Evolutionary conservation across 2,329 filamentous ascomycete species (phyloP).

Genomic region (Colletotrichum acutatum): DNA sequence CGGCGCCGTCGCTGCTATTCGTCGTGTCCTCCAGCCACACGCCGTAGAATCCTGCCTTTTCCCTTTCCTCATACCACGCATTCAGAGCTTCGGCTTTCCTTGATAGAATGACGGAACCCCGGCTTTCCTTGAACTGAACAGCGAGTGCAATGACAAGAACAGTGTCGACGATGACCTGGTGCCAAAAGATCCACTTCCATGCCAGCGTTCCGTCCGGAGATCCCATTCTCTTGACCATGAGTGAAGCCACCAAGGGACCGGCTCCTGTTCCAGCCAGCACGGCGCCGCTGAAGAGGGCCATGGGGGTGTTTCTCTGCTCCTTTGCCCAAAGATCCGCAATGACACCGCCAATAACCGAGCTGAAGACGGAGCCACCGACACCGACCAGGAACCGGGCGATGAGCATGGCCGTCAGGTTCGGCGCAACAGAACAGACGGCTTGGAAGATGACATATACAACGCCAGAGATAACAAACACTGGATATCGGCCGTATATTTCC

Average conservation of each 20-base stretch:
- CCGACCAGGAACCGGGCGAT: conserved; percentile 81
- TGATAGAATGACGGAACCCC: conserved; percentile 82
- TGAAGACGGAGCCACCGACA: conserved; percentile 81
- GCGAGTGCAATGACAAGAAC: conserved; percentile 72
- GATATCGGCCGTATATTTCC: conserved; percentile 87
- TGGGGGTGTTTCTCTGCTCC: conserved; percentile 84
- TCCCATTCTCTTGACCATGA: conserved; percentile 72
- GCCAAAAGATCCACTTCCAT: conserved; percentile 87
- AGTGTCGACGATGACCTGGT: conserved; percentile 78
- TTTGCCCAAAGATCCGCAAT: conserved; percentile 87
- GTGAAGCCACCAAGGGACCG: conserved; percentile 78
- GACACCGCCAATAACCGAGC: conserved; percentile 92
- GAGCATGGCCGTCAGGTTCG: conserved; percentile 77
- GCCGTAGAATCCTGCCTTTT: conserved; percentile 69
- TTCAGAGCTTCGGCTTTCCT: conserved; percentile 81
- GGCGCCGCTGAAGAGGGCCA: conserved; percentile 86
- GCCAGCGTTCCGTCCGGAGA: conserved; percentile 45
- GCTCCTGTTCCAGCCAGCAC: conserved; percentile 84
- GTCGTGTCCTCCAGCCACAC: conserved; percentile 49
- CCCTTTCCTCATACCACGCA: conserved; percentile 79
- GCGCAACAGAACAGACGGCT: conserved; percentile 78
- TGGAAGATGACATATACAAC: conserved; percentile 77
- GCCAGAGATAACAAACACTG: conserved; percentile 82
- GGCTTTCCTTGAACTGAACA: conserved; percentile 82
- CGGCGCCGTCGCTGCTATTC: conserved; percentile 10